Evolutionary conservation across 225 moss, liverwort and hornwort genomes (phyloP).

Genomic region (Climacium dendroides): DNA sequence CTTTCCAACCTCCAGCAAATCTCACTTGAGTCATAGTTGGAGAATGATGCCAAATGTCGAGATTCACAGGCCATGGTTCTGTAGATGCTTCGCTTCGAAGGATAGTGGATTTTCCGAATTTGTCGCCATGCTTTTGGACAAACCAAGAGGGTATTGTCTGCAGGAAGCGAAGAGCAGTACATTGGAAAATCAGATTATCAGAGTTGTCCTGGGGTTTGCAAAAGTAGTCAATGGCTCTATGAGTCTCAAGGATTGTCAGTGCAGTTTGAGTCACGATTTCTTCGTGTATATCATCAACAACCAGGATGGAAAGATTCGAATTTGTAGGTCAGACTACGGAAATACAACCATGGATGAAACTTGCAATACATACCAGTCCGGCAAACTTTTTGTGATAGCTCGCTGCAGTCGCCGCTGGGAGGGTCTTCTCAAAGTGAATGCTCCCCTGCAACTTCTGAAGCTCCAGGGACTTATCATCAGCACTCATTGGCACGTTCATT

Average conservation of each 20-base stretch:
- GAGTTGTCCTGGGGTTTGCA: not conserved
- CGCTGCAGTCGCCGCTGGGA: not conserved
- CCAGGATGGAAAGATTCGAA: not conserved
- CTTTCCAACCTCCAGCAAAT: not conserved
- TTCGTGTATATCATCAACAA: not conserved
- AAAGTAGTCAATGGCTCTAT: not conserved
- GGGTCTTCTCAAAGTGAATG: not conserved
- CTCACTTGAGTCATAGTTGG: not conserved
- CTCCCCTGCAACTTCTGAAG: not conserved
- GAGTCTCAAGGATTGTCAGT: not conserved
- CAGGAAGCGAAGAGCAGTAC: not conserved
- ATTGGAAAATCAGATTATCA: not conserved
- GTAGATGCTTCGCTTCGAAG: not conserved
- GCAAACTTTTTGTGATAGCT: fast-evolving
- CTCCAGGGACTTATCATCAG: not conserved
- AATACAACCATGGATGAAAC: not conserved
- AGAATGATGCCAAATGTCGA: not conserved
- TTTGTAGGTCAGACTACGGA: not conserved
- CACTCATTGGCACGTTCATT: not conserved
- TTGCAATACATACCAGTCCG: not conserved
- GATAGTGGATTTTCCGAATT: not conserved
- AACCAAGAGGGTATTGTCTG: not conserved
- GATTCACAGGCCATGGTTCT: not conserved
- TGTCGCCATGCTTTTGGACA: not conserved
- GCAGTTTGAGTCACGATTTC: not conserved